Evolutionary conservation across 345 rosid species (phyloP), one percentile per base, ranked within the genome.

Genomic region (Gossypium turneri): DNA sequence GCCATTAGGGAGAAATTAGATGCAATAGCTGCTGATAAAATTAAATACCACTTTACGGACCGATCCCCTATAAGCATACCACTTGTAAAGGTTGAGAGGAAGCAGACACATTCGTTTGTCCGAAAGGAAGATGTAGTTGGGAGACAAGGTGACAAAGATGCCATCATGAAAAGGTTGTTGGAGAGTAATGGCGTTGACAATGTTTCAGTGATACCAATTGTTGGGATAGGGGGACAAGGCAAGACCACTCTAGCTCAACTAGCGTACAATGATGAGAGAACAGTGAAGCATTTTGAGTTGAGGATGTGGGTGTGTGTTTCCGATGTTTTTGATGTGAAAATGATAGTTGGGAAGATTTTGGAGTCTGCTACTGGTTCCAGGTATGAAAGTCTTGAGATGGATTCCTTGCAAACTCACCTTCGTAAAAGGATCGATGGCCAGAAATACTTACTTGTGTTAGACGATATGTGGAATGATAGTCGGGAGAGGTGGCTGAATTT

Each of bases 161-260:
- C 22, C 4, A 10, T 79, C 16, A 22, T 76, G 25, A 15, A 34
- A 34, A 47, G 62, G 53, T 63, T 82, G 51, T 12, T 79, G 53
- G 41, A 57, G 8, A 55, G 53, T 22, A 9, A 60, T 17, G 20
- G 15, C 9, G 10, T 16, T 0, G 70, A 73, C 1, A 73, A 58
- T 64, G 73, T 79, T 47, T 67, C 81, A 1, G 75, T 79, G 20
- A 22, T 78, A 45, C 75, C 84, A 5, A 76, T 81, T n/a, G 59
- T 78, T 62, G 82, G 79, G 45, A 53, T 68, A 6, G 79, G 75
- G 9, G 78, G 81, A 2, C 20, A 75, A 13, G 81, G 81, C 13
- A 81, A 81, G 68, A 82, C 78, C 16, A 76, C 82, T 2, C 64
- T 76, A 20, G 82, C 82, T 57, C 71, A 82, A 38, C 7, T 52